Evolutionary conservation across 73 alveolate species (phyloP).

Genomic region (Paramecium pentaurelia): DNA sequence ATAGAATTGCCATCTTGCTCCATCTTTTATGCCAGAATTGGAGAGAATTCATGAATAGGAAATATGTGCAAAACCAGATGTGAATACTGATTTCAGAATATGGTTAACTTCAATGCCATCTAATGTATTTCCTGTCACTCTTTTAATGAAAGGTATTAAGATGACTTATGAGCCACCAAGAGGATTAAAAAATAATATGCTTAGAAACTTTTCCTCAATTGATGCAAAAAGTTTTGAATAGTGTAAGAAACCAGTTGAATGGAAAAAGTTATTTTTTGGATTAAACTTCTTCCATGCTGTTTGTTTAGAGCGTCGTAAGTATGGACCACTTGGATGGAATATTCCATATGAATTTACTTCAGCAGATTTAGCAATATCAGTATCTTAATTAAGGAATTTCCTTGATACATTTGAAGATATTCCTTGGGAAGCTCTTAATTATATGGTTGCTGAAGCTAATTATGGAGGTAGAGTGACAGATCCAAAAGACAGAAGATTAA

Average conservation of each 20-base stretch:
- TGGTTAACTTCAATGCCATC: conserved; percentile 99
- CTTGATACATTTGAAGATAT: conserved; percentile 91
- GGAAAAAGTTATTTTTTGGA: conserved; percentile 94
- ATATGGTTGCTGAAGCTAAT: conserved; percentile 99
- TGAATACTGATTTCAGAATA: conserved; percentile 81
- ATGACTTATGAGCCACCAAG: conserved; percentile 98
- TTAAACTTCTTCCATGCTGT: conserved; percentile 98
- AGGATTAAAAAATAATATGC: conserved; percentile 94
- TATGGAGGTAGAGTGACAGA: conserved; percentile 99
- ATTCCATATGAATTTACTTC: conserved; percentile 98
- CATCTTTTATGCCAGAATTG: conserved; percentile 94
- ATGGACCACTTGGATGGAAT: conserved; percentile 99
- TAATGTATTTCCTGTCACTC: conserved; percentile 94
- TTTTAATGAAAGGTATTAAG: conserved; percentile 93
- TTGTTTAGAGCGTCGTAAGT: conserved; percentile 98
- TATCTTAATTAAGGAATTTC: conserved; percentile 90
- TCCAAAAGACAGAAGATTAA: conserved; percentile 97
- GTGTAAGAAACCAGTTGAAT: conserved; percentile 81
- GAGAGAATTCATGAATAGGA: conserved; percentile 77
- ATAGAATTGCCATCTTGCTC: conserved; percentile 97
- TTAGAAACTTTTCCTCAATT: conserved; percentile 85
- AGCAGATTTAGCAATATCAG: conserved; percentile 71
- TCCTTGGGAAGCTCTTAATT: conserved; percentile 99
- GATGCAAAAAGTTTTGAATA: conserved; percentile 89
- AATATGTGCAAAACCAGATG: neutral